A percentile compares a stretch with the other conserved stretches of the same genome.
phyloP scores from a whole-genome alignment of 306 rosid genomes.

The Quillaja saponaria region DNA sequence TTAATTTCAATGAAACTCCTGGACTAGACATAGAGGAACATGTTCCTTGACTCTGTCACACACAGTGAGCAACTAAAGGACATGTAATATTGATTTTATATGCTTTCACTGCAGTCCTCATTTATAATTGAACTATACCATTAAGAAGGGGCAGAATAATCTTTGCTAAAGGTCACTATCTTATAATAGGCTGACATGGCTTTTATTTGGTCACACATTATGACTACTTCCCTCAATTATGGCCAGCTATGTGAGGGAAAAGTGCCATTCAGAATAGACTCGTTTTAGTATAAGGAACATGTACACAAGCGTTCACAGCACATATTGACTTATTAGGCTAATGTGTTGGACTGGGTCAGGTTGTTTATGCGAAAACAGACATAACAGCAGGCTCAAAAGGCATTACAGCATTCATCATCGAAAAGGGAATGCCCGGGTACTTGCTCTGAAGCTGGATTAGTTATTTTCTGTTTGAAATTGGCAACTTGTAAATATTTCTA shows the following conservation, averaged over 20 bases:
- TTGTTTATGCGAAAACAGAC: conserved; percentile 92
- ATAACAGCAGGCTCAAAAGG: conserved; percentile 84
- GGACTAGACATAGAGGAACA: background rate
- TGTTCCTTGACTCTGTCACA: background rate
- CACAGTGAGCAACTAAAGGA: background rate
- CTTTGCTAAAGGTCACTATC: no score
- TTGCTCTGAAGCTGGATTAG: conserved; percentile 35
- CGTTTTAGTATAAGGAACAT: background rate
- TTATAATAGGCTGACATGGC: no score
- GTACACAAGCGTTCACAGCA: conserved; percentile 6
- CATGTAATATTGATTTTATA: background rate
- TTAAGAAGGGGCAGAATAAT: conserved; percentile 3
- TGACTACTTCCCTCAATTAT: conserved; percentile 3
- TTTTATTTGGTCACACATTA: no score
- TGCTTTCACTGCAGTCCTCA: background rate
- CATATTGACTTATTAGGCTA: conserved; percentile 37
- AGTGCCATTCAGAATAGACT: conserved; percentile 10
- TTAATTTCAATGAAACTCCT: background rate
- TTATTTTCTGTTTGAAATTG: conserved; percentile 25
- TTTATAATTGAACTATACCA: conserved; percentile 4
- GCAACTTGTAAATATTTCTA: conserved; percentile 7
- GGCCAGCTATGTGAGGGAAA: conserved; percentile 12
- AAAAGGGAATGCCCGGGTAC: conserved; percentile 96
- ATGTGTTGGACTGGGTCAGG: conserved; percentile 57
- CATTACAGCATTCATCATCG: conserved; percentile 90